phyloP scores from a whole-genome alignment of 306 rosid genomes.

The Datisca glomerata region DNA sequence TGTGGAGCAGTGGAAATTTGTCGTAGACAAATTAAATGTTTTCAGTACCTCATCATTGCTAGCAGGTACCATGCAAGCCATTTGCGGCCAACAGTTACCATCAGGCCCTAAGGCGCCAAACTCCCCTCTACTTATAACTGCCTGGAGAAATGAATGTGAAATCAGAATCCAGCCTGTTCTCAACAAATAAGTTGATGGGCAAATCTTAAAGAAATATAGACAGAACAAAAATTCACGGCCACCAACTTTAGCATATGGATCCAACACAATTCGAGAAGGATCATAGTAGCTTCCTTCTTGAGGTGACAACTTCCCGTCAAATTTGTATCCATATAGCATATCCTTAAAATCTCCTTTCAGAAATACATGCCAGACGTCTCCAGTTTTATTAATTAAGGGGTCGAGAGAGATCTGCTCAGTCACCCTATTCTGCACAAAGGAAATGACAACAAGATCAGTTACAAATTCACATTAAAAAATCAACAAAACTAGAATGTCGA shows the following conservation, averaged over 20 bases:
- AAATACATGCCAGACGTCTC: conserved; percentile 84
- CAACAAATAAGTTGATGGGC: neutral
- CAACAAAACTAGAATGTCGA: neutral
- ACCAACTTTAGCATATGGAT: conserved; percentile 91
- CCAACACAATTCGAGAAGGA: conserved; percentile 51
- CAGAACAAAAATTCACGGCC: neutral
- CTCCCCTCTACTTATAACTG: conserved; percentile 81
- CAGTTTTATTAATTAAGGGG: conserved; percentile 59
- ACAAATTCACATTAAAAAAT: neutral
- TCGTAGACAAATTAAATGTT: no score
- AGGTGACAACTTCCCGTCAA: conserved; percentile 64
- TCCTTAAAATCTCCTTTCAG: conserved; percentile 67
- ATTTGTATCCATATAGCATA: conserved; percentile 72
- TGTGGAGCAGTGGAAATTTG: no score
- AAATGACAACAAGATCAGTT: conserved; percentile 2
- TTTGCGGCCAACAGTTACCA: conserved; percentile 88
- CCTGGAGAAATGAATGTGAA: conserved; percentile 45
- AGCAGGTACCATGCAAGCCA: conserved; percentile 78
- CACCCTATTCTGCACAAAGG: conserved; percentile 50
- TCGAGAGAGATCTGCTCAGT: conserved; percentile 56
- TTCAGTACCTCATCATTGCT: conserved; percentile 38
- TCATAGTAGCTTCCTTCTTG: conserved; percentile 61
- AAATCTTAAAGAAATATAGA: neutral
- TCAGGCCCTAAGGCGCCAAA: conserved; percentile 63
- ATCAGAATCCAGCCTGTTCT: conserved; percentile 10